Conservation (phyloP, 2,329 filamentous ascomycete genomes). For the Neophaeococcomyces aloes region DNA sequence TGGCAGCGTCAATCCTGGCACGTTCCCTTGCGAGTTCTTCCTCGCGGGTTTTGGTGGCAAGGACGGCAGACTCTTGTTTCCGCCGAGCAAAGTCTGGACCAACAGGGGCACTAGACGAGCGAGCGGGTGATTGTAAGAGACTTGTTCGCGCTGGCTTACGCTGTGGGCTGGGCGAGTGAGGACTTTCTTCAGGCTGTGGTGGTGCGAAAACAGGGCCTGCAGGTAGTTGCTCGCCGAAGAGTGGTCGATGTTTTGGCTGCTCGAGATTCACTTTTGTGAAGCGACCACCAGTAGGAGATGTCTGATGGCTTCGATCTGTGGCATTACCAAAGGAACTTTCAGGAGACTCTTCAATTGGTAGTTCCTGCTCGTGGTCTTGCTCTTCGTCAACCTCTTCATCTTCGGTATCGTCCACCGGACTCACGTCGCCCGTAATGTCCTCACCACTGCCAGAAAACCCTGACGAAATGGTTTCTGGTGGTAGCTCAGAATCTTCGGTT, state of each 20-base stretch:
- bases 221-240: constrained; percentile 38
- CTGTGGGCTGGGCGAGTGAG: constrained; percentile 39
- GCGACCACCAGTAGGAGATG: constrained; percentile 30
- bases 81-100: constrained; percentile 31
- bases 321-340: constrained; percentile 36
- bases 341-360: constrained; percentile 31
- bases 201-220: constrained; percentile 28
- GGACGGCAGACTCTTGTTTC: constrained; percentile 26
- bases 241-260: constrained; percentile 23
- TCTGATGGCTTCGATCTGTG: constrained; percentile 28
- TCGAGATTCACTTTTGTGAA: constrained; percentile 30
- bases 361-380: constrained; percentile 22
- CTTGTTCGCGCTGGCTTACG: constrained; percentile 24
- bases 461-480: constrained; percentile 25
- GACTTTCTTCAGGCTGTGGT: constrained; percentile 26
- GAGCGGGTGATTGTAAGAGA: constrained; percentile 26
- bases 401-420: constrained; percentile 21
- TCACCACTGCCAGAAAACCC: constrained; percentile 39
- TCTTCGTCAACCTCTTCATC: constrained; percentile 15
- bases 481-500: constrained; percentile 11
- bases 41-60: constrained; percentile 15
- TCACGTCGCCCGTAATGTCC: constrained; percentile 34
- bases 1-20: constrained; percentile 15
- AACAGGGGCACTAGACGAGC: constrained; percentile 31
- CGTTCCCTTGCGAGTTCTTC: constrained; percentile 18